Evolutionary conservation across 2,329 filamentous ascomycete species (phyloP), one percentile per base, ranked within the genome.

Genomic region (Cercospora brassicicola): DNA sequence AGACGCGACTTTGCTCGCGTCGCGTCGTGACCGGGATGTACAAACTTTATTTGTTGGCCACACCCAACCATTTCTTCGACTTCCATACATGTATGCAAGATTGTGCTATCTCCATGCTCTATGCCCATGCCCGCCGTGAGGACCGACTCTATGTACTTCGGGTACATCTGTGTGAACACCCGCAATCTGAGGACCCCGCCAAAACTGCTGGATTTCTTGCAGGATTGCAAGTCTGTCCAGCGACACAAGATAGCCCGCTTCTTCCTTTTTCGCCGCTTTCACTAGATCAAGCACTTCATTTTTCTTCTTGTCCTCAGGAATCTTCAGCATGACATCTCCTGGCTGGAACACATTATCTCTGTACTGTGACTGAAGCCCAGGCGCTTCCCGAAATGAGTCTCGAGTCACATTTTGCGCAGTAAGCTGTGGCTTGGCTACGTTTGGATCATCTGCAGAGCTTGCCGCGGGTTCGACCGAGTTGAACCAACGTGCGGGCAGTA

Each of bases 1-100:
- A 30, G 31, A 59, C 55, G 55, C 55, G 55, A 59, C 55, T 57
- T 18, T 57, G 28, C 31, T 36, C 55, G 55, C 55, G 55, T 59
- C 55, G 55, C 31, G 30, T 28, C 10, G 8, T 51, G 48, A 55
- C 48, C 28, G 48, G 48, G 48, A 28, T 55, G 7, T 10, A 13
- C 13, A 55, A 55, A 55, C 23, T 55, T 26, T 55, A 30, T 51
- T 51, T 13, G 26, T 55, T 55, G 11, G 23, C 23, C 23, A 26
- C 20, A 5, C 48, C 48, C 10, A 23, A 23, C 11, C 20, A 13
- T 53, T 3, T 42, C 36, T 42, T n/a, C 36, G 5, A 42, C 36
- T 39, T 39, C 36, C 11, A 5, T n/a, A 42, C 36, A 42, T 42
- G 15, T 42, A 42, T 42, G 15, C 15, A n/a, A 42, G 3, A 39